A percentile compares a stretch with the other conserved stretches of the same genome.
Evolutionary conservation across 495 filamentous ascomycete genomes (phyloP).

Genomic region (Neurospora tetraspora): DNA sequence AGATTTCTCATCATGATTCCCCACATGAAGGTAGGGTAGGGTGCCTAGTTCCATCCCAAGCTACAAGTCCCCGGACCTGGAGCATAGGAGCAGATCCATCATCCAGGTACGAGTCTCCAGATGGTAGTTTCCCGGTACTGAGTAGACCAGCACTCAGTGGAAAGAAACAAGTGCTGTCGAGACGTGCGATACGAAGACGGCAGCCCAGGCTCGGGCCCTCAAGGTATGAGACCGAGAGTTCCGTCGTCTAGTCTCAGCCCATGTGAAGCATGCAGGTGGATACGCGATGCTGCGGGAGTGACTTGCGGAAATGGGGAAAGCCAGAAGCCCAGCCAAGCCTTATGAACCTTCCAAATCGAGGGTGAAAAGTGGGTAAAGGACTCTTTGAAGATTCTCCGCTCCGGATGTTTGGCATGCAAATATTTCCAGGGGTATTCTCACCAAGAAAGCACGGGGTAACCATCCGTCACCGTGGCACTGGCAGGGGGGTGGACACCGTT

Average conservation of each 20-base stretch:
- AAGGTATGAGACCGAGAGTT: neutral
- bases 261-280: neutral
- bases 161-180: neutral
- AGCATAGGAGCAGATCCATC: neutral
- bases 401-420: neutral
- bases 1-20: neutral
- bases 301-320: too few relatives aligned
- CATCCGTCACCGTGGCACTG: slow-evolving; percentile 11
- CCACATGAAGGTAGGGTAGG: neutral
- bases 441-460: slow-evolving; percentile 7
- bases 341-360: too few relatives aligned
- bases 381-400: neutral
- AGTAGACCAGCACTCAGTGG: neutral
- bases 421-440: neutral
- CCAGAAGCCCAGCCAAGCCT: too few relatives aligned
- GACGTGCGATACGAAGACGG: neutral
- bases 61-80: neutral
- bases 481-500: slow-evolving; percentile 9
- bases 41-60: neutral
- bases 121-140: neutral
- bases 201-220: neutral
- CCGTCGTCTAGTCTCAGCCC: neutral
- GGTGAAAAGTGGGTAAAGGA: too few relatives aligned
- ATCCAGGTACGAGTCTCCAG: neutral
- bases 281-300: neutral